Evolutionary conservation across 495 filamentous ascomycete genomes (phyloP), one percentile per base, ranked within the genome.

Genomic region (Pyronema omphalodes): DNA sequence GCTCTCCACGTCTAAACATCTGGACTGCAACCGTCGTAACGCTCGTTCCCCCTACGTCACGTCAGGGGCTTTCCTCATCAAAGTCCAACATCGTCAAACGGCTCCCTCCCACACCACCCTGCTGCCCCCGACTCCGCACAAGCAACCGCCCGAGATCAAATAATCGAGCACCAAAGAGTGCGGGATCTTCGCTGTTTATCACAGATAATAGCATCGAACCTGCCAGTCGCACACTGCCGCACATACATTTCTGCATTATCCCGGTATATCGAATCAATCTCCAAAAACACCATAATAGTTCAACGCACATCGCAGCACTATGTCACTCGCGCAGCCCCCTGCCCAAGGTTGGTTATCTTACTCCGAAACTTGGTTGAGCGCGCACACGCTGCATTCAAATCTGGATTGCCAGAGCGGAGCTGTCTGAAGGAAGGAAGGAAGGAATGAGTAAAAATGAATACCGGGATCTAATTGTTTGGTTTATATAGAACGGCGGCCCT

Each of bases 301-400:
- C 11, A 35, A 50, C 47, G 47, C 36, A 36, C 47, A 9, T 40
- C 35, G 44, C 44, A 47, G 15, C 44, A 52, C 37, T 44, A 64
- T 65, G 62, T 65, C 62, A 53, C 61, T 65, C 58, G 62, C 57
- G 44, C 62, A 64, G 48, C 61, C 62, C 61, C 62, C 61, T 64
- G 62, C 60, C 50, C 58, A 51, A 64, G 61, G 62, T 64, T 58
- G 48, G 61, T 65, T 58, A 52, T 61, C 50, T 53, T 39, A 48
- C 37, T 35, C 53, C 53, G 40, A 62, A 50, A 57, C 56, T 52
- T 56, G 53, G 44, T 54, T 37, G 52, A 37, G 55, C 53, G 52
- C 52, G 53, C 44, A 36, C 23, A 29, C 23, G 23, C 23, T 29
- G 23, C 2, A 29, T 29, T 29, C 23, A 29, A 29, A 29, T 29